These are phyloP conservation scores for Diaporthe sp. DNA, from an alignment of 2,329 filamentous ascomycete genomes.

Conservation along the genomic window DNA sequence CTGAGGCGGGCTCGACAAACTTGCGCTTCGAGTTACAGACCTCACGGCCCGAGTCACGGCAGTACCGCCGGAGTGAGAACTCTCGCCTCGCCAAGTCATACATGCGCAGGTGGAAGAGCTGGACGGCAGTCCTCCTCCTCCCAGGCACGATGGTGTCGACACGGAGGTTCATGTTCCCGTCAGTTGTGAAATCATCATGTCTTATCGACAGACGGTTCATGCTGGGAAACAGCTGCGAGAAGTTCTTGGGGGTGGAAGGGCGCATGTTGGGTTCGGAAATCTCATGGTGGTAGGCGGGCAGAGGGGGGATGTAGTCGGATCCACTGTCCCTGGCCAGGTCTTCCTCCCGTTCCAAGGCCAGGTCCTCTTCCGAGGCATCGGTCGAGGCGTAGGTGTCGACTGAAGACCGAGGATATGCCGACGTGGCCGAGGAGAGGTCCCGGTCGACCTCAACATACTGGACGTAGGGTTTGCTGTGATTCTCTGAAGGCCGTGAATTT, in stretches of 20 bases:
- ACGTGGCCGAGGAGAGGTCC: constrained; percentile 58
- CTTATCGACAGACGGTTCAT: constrained; percentile 83
- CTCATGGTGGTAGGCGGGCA: constrained; percentile 73
- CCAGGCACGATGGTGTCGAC: constrained; percentile 82
- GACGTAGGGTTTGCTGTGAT: constrained; percentile 33
- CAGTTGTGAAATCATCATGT: constrained; percentile 89
- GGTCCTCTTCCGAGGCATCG: constrained; percentile 72
- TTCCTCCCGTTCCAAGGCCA: constrained; percentile 54
- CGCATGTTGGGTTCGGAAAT: constrained; percentile 75
- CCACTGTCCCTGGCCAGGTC: constrained; percentile 48
- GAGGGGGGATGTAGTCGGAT: constrained; percentile 60
- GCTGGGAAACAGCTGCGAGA: constrained; percentile 89
- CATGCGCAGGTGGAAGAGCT: constrained; percentile 95
- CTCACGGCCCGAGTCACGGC: constrained; percentile 91
- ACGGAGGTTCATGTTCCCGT: constrained; percentile 97
- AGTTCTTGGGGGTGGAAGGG: constrained; percentile 84
- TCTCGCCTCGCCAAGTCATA: constrained; percentile 88
- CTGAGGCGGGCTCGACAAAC: constrained; percentile 69
- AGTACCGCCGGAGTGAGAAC: constrained; percentile 92
- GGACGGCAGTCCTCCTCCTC: constrained; percentile 75
- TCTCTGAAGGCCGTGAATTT: constrained; percentile 27
- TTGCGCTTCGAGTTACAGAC: constrained; percentile 87
- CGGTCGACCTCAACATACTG: constrained; percentile 44
- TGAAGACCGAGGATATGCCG: constrained; percentile 69
- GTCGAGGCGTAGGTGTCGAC: constrained; percentile 86